Conservation (phyloP, 129 eudicot species). For the Chrysanthemum lavandulifolium region DNA sequence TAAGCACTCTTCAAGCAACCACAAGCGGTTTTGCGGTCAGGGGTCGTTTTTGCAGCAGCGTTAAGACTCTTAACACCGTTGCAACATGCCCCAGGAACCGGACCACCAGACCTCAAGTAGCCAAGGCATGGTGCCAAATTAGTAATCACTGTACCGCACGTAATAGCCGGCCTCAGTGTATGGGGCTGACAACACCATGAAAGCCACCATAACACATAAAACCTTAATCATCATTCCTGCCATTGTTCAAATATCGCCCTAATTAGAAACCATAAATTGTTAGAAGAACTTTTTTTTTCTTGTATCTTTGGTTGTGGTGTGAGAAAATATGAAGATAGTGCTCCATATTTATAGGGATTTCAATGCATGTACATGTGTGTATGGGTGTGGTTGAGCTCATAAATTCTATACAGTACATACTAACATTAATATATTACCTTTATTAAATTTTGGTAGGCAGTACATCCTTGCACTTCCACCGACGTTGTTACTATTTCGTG, state of each 20-base stretch:
- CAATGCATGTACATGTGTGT: neutral
- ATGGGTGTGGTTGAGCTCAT: neutral
- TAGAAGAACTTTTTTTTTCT: neutral
- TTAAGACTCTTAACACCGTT: slow-evolving; percentile 30
- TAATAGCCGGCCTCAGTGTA: slow-evolving; percentile 29
- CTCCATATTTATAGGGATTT: slow-evolving; percentile 17
- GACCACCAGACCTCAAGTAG: slow-evolving; percentile 27
- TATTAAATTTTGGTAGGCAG: no score
- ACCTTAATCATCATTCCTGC: slow-evolving; percentile 16
- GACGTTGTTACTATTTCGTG: no score
- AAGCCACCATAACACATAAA: slow-evolving; percentile 28
- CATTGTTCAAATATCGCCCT: no score
- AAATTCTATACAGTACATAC: no score
- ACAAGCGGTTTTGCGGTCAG: slow-evolving; percentile 40
- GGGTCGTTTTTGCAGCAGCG: slow-evolving; percentile 22
- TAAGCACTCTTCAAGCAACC: slow-evolving; percentile 32
- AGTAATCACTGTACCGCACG: slow-evolving; percentile 31
- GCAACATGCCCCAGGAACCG: slow-evolving; percentile 25
- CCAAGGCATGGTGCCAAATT: slow-evolving; percentile 25
- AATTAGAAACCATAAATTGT: neutral
- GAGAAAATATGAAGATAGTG: neutral
- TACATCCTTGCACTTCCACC: no score
- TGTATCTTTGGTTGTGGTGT: neutral
- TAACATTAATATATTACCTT: no score
- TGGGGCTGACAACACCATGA: slow-evolving; percentile 27